Conservation (phyloP, 2,329 filamentous ascomycete species). For the Trichoderma hamatum region DNA sequence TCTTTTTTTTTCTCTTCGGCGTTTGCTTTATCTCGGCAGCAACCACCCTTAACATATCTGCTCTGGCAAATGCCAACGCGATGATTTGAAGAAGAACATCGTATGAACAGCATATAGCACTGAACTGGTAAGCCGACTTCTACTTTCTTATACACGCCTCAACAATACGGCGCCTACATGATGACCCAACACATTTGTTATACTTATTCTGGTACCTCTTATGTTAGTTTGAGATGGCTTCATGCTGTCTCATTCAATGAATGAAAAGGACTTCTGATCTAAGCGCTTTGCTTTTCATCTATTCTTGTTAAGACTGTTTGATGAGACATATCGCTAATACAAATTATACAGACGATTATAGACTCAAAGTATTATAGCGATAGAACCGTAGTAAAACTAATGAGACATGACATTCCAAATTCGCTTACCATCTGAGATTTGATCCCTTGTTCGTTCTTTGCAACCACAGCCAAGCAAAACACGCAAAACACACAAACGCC, state of each 20-base stretch:
- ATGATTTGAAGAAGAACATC: background rate
- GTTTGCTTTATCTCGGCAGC: background rate
- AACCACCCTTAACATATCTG: background rate
- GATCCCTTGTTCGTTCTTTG: conserved; percentile 14
- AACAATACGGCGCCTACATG: conserved; percentile 49
- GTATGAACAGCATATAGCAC: background rate
- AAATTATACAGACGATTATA: background rate
- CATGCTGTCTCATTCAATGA: conserved; percentile 63
- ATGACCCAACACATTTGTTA: conserved; percentile 69
- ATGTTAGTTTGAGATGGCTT: conserved; percentile 65
- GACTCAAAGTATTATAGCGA: background rate
- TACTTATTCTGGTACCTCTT: conserved; percentile 95
- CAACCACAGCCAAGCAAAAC: conserved; percentile 10
- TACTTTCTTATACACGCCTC: conserved; percentile 8
- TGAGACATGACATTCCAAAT: conserved; percentile 25
- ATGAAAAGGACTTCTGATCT: conserved; percentile 84
- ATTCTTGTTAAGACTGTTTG: background rate
- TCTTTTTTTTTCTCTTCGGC: background rate
- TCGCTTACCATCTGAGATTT: conserved; percentile 14
- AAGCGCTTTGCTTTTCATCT: conserved; percentile 22
- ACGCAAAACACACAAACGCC: conserved; percentile 16
- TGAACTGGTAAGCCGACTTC: conserved; percentile 41
- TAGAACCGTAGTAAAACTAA: conserved; percentile 23
- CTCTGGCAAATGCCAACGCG: background rate
- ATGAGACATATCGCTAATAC: conserved; percentile 22